phyloP scores from a whole-genome alignment of 306 rosid genomes.

The Rosa rugosa region DNA sequence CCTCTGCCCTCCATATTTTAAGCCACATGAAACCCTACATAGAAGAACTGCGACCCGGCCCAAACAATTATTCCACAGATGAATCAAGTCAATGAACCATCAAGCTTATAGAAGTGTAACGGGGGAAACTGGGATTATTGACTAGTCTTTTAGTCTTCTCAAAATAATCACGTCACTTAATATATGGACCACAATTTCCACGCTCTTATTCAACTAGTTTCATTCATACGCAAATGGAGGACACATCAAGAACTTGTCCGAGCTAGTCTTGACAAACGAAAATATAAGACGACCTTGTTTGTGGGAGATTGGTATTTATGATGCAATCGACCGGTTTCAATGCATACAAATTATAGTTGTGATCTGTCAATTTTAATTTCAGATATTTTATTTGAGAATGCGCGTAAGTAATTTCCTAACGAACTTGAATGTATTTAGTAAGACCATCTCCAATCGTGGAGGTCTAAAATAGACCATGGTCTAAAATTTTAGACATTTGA shows the following conservation, averaged over 20 bases:
- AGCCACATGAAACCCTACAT: too few species aligned
- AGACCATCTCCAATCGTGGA: too few species aligned
- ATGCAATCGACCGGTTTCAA: neutral
- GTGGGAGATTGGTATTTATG: neutral
- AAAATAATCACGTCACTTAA: neutral
- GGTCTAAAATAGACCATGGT: too few species aligned
- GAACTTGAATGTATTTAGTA: neutral
- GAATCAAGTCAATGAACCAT: neutral
- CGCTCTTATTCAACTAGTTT: neutral
- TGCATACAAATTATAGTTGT: neutral
- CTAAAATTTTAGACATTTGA: too few species aligned
- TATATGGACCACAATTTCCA: neutral
- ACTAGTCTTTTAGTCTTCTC: neutral
- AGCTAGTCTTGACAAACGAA: neutral
- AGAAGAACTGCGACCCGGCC: neutral
- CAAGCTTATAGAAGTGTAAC: neutral
- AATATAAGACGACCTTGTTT: neutral
- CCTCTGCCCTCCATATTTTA: too few species aligned
- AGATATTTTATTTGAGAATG: neutral
- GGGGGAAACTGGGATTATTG: neutral
- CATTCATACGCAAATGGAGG: neutral
- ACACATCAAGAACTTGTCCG: neutral
- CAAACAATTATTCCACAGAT: neutral
- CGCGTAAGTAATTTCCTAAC: accelerated
- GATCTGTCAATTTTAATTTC: neutral